Conservation (phyloP, 2,329 filamentous ascomycete species). For the Botrytis sinoallii region DNA sequence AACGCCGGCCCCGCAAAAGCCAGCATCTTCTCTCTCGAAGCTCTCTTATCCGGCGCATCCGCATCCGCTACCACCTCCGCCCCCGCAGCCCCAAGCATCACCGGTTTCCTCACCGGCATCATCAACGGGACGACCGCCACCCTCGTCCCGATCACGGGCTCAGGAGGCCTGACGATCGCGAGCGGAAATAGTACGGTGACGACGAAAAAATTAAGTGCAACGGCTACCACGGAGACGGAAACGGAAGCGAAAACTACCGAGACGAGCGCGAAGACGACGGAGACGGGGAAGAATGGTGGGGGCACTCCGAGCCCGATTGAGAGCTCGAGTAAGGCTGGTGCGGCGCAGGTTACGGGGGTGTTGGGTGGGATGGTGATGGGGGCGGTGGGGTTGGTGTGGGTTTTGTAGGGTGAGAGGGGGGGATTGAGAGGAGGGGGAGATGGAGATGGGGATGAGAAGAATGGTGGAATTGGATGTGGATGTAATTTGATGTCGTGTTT, state of each 20-base stretch:
- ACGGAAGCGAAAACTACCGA: background rate
- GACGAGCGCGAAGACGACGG: background rate
- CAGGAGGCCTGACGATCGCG: background rate
- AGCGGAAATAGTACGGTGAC: conserved; percentile 15
- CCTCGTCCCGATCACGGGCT: background rate
- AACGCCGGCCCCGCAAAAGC: background rate
- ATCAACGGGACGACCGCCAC: background rate
- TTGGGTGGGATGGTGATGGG: background rate
- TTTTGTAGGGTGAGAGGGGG: background rate
- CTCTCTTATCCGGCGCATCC: background rate
- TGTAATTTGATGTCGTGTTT: background rate
- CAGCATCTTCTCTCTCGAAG: background rate
- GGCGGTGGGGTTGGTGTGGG: conserved; percentile 10
- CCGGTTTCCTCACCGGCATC: background rate
- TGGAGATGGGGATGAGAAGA: background rate
- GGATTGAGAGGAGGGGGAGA: too few species aligned
- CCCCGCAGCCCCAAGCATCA: background rate
- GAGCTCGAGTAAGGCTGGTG: conserved; percentile 10
- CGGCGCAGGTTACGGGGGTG: conserved; percentile 9
- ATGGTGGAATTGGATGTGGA: background rate
- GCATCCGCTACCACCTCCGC: background rate
- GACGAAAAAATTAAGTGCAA: background rate
- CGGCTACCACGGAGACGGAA: background rate
- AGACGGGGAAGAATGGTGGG: background rate
- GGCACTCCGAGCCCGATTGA: background rate